These are phyloP conservation scores for Xylariales sp. DNA, from an alignment of 2,329 filamentous ascomycete species.

Conservation along the genomic window DNA sequence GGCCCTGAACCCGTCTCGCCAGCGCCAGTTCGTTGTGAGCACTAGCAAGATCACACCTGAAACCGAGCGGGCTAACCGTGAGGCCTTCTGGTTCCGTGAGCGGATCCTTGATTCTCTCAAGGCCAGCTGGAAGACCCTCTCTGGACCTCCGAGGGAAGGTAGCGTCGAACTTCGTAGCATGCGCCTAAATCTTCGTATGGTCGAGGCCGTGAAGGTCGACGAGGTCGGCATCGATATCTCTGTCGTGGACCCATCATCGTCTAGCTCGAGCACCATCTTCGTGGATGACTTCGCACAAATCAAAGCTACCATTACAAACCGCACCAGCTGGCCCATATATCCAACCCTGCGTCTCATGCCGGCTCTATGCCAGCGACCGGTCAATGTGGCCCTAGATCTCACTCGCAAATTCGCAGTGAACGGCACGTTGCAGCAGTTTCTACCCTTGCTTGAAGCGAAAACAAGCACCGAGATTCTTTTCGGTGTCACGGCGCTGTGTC, in stretches of 20 bases:
- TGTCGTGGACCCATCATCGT: constrained; percentile 34
- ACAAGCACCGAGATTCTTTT: constrained; percentile 57
- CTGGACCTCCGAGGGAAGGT: constrained; percentile 52
- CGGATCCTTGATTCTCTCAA: constrained; percentile 66
- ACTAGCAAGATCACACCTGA: constrained; percentile 74
- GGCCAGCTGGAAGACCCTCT: constrained; percentile 64
- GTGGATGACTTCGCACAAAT: constrained; percentile 66
- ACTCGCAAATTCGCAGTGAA: constrained; percentile 81
- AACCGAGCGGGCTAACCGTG: constrained; percentile 69
- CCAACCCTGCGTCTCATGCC: constrained; percentile 75
- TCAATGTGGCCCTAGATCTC: constrained; percentile 71
- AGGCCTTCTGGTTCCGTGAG: constrained; percentile 90
- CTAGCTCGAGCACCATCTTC: constrained; percentile 21
- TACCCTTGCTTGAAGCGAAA: constrained; percentile 59
- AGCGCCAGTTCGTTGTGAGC: constrained; percentile 89
- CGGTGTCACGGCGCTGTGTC: constrained; percentile 70
- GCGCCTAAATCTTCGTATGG: constrained; percentile 70
- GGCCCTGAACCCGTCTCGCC: constrained; percentile 72
- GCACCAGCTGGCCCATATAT: constrained; percentile 61
- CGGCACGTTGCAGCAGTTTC: constrained; percentile 70
- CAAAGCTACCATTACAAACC: constrained; percentile 68
- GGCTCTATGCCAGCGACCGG: constrained; percentile 66
- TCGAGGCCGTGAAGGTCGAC: constrained; percentile 76
- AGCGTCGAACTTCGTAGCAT: constrained; percentile 72
- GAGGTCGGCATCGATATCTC: constrained; percentile 66